Evolutionary conservation across 768 basidiomycete species (phyloP), one percentile per base, ranked within the genome.

Genomic region (Leccinum sublutescens): DNA sequence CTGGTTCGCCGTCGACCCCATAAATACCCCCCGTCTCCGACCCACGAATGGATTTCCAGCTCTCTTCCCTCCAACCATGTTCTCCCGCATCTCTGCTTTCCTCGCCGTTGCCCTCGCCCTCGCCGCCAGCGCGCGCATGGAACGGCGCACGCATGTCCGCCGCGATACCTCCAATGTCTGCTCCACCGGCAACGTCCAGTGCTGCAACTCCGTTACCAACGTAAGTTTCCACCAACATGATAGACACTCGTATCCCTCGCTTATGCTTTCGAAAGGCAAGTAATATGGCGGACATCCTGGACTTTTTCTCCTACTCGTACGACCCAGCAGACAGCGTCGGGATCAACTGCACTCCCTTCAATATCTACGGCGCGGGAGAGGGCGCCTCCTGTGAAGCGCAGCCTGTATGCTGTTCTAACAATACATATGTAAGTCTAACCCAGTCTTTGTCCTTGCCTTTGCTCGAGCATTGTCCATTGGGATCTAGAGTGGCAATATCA

Each of bases 351-450:
- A 61, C 27, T 23, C 72, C 70, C 14, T 9, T 74, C 52, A 56
- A 57, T 17, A 40, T 64, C 8, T 14, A 47, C 12, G 72, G 72
- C 3, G 56, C 50, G 3, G 72, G 68, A 31, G 27, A 67, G 15
- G 55, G 52, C 11, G 58, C 72, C 4, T 3, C 2, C 21, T 71
- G 70, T 31, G 43, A 62, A 33, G 60, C 71, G 21, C 61, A 74
- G 52, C 70, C 70, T 40, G 62, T 73, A 21, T 71, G 70, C 50
- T 71, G 70, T 50, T 23, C 50, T 9, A 61, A 64, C 52, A 49
- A 62, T 8, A 43, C 14, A 15, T 63, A 66, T 51, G 70, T 71
- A 11, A 56, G 70, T 63, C 50, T 38, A 15, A 4, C n/a, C 14
- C 45, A 33, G 17, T 50, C 25, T 36, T 29, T 3, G 11, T n/a